Evolutionary conservation across 345 rosid genomes (phyloP).

Genomic region (Pistacia integerrima): DNA sequence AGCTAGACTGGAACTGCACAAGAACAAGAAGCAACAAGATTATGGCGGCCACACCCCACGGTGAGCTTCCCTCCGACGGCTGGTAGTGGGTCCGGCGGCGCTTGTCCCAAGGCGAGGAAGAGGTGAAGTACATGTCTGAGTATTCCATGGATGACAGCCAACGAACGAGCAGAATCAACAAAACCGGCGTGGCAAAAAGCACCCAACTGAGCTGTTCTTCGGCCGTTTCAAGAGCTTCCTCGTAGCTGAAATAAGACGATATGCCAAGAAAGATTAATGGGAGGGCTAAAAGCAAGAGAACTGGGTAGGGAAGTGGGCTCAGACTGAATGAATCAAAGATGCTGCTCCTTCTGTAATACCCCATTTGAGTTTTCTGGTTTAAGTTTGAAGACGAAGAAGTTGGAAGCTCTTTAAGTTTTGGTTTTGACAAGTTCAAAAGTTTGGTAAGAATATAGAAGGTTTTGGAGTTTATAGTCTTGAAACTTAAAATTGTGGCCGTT

Average conservation of each 20-base stretch:
- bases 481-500: no score
- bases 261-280: constrained; percentile 52
- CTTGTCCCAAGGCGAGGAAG: constrained; percentile 52
- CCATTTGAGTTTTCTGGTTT: no score
- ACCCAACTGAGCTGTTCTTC: constrained; percentile 58
- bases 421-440: no score
- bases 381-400: no score
- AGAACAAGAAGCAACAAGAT: constrained; percentile 72
- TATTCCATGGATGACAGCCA: constrained; percentile 71
- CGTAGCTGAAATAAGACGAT: constrained; percentile 69
- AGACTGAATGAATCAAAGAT: constrained; percentile 21
- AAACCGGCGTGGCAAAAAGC: constrained; percentile 59
- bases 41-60: constrained; percentile 92
- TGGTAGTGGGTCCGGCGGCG: constrained; percentile 41
- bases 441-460: no score
- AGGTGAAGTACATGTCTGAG: constrained; percentile 43
- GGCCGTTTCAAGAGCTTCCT: constrained; percentile 54
- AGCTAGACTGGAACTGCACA: constrained; percentile 69
- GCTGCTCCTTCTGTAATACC: no score
- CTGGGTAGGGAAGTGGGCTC: constrained; percentile 85
- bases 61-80: constrained; percentile 76
- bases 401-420: no score
- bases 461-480: no score
- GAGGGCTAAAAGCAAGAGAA: constrained; percentile 68
- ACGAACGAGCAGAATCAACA: constrained; percentile 53